Percentiles rank a stretch among this genome's conserved stretches.
phyloP scores from a whole-genome alignment of 2,329 filamentous ascomycete species.

The Zarea fungicola region DNA sequence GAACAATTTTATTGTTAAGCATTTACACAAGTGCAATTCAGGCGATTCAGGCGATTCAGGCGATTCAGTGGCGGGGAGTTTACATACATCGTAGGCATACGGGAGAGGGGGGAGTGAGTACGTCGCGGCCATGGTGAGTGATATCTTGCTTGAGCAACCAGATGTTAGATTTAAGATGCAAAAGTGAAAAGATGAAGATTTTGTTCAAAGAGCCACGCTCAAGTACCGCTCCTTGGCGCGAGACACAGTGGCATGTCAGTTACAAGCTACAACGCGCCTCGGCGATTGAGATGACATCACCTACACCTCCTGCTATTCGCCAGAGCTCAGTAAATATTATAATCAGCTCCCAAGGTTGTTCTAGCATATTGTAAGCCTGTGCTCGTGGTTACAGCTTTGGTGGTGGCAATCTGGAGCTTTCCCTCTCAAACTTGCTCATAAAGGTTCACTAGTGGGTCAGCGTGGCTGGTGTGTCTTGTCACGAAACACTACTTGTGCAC shows the following conservation, averaged over 20 bases:
- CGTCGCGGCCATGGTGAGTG: constrained; percentile 30
- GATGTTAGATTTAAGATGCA: background rate
- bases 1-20: no score
- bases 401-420: constrained; percentile 21
- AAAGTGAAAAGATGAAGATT: background rate
- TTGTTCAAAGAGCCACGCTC: background rate
- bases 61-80: background rate
- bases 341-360: background rate
- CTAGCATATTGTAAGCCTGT: background rate
- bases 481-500: background rate
- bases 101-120: constrained; percentile 62
- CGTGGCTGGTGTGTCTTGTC: background rate
- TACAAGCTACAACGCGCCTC: no score
- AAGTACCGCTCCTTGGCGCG: constrained; percentile 6
- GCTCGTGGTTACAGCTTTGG: background rate
- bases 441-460: constrained; percentile 10
- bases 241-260: no score
- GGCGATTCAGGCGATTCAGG: no score
- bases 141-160: background rate
- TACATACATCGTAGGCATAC: constrained; percentile 64
- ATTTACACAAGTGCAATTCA: no score
- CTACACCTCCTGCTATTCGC: background rate
- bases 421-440: constrained; percentile 32
- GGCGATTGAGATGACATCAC: background rate
- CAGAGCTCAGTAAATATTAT: background rate